Conservation (phyloP, 331 rosid species). For the Ulmus americana region DNA sequence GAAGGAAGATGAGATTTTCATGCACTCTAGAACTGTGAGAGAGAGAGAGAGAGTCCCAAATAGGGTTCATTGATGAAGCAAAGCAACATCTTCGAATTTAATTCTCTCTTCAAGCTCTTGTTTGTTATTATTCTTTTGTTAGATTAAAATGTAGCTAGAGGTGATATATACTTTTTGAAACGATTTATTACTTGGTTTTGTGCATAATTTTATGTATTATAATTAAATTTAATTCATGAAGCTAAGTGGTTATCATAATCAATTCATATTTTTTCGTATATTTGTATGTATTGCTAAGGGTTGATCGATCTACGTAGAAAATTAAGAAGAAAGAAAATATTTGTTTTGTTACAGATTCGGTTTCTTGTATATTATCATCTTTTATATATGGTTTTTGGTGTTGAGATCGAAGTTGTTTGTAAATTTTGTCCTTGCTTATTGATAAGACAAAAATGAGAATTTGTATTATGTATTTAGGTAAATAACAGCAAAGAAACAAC, state of each 20-base stretch:
- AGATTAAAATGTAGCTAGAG: not conserved
- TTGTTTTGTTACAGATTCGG: not conserved
- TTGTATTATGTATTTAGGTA: not conserved
- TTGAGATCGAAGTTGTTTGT: not conserved
- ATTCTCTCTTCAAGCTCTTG: too few species aligned
- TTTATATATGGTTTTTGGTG: not conserved
- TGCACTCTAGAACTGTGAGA: conserved; percentile 34
- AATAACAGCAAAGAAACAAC: not conserved
- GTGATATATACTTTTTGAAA: not conserved
- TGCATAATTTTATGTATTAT: not conserved
- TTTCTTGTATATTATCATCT: not conserved
- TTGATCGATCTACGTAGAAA: too few species aligned
- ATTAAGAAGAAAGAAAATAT: too few species aligned
- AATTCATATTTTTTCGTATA: too few species aligned
- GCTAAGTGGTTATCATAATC: too few species aligned
- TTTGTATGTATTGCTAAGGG: too few species aligned
- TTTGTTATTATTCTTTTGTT: not conserved
- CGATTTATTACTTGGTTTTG: not conserved
- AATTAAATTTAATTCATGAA: not conserved
- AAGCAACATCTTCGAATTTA: not conserved
- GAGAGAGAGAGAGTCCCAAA: conserved; percentile 20
- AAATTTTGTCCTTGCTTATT: not conserved
- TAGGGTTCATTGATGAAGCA: not conserved
- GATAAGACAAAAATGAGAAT: not conserved
- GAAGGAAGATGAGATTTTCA: conserved; percentile 23